Evolutionary conservation across 2,329 filamentous ascomycete species (phyloP).

Genomic region (Fusarium beomiforme): DNA sequence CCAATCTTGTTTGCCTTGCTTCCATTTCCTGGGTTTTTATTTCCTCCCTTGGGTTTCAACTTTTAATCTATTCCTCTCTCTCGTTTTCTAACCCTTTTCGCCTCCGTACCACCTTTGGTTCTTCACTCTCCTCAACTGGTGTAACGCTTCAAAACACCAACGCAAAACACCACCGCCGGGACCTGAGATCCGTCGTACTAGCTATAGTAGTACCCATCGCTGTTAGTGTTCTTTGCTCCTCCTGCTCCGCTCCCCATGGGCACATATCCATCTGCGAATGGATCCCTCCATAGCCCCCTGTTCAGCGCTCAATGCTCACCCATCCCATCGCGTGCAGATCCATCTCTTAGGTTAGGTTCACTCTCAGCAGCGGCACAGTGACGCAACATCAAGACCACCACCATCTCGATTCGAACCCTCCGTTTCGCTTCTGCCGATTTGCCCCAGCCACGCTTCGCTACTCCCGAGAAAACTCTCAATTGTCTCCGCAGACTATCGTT

Average conservation of each 20-base stretch:
- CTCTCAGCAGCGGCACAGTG: conserved; percentile 40
- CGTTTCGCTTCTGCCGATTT: conserved; percentile 35
- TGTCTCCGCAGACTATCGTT: conserved; percentile 31
- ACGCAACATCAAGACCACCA: conserved; percentile 43
- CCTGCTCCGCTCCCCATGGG: conserved; percentile 29
- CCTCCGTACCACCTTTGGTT: not conserved
- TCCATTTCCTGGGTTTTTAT: conserved; percentile 11
- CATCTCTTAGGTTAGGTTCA: conserved; percentile 31
- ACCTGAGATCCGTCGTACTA: conserved; percentile 18
- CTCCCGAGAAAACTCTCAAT: conserved; percentile 41
- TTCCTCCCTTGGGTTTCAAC: not conserved
- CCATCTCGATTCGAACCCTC: conserved; percentile 37
- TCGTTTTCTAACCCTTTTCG: not conserved
- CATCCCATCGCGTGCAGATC: conserved; percentile 38
- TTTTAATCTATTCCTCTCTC: not conserved
- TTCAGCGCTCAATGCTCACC: conserved; percentile 21
- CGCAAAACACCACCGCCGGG: conserved; percentile 14
- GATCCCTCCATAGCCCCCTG: conserved; percentile 28
- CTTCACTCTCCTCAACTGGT: not conserved
- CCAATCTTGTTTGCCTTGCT: not conserved
- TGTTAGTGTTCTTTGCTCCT: conserved; percentile 19
- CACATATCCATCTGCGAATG: conserved; percentile 23
- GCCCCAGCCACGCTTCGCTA: conserved; percentile 37
- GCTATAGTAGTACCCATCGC: not conserved
- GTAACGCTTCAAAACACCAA: conserved; percentile 19